Conservation (phyloP, 495 filamentous ascomycete species). For the Apiosordaria backusii region DNA sequence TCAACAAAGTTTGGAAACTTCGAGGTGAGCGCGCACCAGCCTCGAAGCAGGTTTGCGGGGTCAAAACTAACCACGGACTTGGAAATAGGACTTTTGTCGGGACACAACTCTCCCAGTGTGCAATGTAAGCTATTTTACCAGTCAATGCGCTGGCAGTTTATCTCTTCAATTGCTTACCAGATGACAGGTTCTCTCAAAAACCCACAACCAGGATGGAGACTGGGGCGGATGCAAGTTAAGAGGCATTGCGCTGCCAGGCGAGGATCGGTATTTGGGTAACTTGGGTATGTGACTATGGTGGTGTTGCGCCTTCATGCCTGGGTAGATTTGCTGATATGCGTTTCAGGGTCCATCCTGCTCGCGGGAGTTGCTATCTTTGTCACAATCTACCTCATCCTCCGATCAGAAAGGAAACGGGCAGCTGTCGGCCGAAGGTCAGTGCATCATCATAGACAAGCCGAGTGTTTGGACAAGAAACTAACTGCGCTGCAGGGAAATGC, state of each 20-base stretch:
- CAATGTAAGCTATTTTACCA: constrained; percentile 64
- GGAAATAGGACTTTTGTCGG: constrained; percentile 79
- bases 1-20: constrained; percentile 86
- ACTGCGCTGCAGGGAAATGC: constrained; percentile 73
- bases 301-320: constrained; percentile 1
- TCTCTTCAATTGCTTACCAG: constrained; percentile 8
- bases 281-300: constrained; percentile 60
- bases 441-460: background rate
- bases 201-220: constrained; percentile 46
- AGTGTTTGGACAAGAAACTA: constrained; percentile 18
- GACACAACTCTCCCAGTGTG: constrained; percentile 94
- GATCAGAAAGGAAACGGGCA: constrained; percentile 88
- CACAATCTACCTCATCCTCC: constrained; percentile 62
- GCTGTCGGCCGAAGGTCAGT: constrained; percentile 88
- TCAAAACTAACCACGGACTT: constrained; percentile 22
- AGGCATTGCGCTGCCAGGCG: constrained; percentile 67
- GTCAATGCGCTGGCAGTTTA: background rate
- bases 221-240: constrained; percentile 63
- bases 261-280: constrained; percentile 64
- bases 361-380: constrained; percentile 70
- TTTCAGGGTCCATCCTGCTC: constrained; percentile 82
- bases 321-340: constrained; percentile 14
- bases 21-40: constrained; percentile 56
- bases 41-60: background rate
- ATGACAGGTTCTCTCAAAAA: constrained; percentile 42